Evolutionary conservation across 805 yeast species (phyloP), one percentile per base, ranked within the genome.

Genomic region (Hanseniaspora singularis): DNA sequence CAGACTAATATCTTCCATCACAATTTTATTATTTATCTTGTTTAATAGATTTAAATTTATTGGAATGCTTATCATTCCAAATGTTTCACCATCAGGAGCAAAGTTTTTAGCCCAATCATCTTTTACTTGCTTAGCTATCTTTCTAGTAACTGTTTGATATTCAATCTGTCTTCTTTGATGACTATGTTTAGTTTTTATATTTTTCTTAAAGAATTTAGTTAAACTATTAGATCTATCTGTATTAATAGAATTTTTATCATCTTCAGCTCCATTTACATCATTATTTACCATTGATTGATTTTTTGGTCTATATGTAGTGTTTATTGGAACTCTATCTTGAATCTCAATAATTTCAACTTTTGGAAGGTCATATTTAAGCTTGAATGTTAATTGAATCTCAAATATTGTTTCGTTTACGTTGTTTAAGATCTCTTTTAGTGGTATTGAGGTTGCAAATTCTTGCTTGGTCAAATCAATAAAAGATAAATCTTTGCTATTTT

Each of bases 11-110:
- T 28, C 19, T 23, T 24, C 12, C 2, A 33, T 22, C 3, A 30
- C 39, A 37, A 27, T 23, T 26, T 15, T 20, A 27, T 32, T 22
- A 12, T 28, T 32, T 9, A 22, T 27, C 10, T 26, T 19, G 3
- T 22, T 16, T n/a, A 23, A 19, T 18, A 23, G 19, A 18, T 19
- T 22, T 19, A 38, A 19, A 2, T 36, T 30, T 14, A 47, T 33
- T 16, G 42, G 50, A 9, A 38, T 33, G n/a, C 54, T 80, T 77
- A 46, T 82, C 74, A 55, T 89, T 71, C 8, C 86, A 95, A 69
- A 84, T 87, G 31, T 95, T 84, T 44, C 38, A 1, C 97, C 97
- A 60, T 86, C 94, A 28, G 70, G 69, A 1, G 96, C 95, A 52
- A 86, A 71, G 47, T 73, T 64, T 28, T 67, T 61, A 28, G 72